phyloP scores from a whole-genome alignment of 2,329 filamentous ascomycete species.

The Ramichloridium luteum region DNA sequence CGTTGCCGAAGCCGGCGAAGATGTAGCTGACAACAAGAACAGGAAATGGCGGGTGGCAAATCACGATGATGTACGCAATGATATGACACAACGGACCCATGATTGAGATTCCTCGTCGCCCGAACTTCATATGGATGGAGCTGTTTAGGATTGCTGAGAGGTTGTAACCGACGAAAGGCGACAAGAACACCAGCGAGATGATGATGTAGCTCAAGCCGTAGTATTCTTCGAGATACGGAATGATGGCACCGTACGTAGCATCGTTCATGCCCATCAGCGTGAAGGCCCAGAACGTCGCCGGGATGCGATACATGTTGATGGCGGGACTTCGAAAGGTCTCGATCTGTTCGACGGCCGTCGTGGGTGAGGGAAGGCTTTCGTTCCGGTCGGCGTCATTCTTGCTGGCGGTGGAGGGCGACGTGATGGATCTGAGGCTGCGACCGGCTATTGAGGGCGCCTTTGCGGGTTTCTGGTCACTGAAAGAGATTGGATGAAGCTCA shows the following conservation, averaged over 20 bases:
- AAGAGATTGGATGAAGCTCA: constrained; percentile 17
- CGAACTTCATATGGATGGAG: constrained; percentile 49
- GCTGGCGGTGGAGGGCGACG: constrained; percentile 5
- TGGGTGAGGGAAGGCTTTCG: constrained; percentile 35
- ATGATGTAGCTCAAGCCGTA: constrained; percentile 50
- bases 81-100: constrained; percentile 52
- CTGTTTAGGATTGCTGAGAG: constrained; percentile 53
- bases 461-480: constrained; percentile 10
- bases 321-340: constrained; percentile 54
- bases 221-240: constrained; percentile 48
- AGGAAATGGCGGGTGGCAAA: constrained; percentile 57
- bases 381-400: constrained; percentile 16
- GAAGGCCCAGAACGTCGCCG: constrained; percentile 49
- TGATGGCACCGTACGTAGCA: constrained; percentile 33
- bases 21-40: constrained; percentile 53
- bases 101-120: constrained; percentile 60
- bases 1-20: constrained; percentile 59
- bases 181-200: constrained; percentile 54
- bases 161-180: constrained; percentile 54
- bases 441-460: constrained; percentile 15
- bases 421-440: constrained; percentile 11
- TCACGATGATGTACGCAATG: constrained; percentile 51
- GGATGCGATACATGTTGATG: constrained; percentile 46
- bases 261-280: constrained; percentile 58
- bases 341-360: constrained; percentile 28